phyloP scores from a whole-genome alignment of 345 rosid genomes.

The Lumnitzera racemosa region DNA sequence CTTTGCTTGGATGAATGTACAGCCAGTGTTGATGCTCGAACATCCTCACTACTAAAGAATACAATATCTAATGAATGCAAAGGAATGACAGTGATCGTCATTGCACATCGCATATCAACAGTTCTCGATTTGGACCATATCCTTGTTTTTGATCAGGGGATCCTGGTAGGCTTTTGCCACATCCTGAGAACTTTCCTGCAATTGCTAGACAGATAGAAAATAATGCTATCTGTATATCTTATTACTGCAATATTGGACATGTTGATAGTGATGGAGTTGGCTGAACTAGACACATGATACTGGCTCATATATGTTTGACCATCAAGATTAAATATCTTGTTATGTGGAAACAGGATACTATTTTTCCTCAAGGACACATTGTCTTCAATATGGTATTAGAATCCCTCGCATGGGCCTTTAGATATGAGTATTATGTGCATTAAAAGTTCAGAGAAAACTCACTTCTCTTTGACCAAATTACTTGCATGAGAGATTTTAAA shows the following conservation, averaged over 20 bases:
- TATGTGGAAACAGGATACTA: too few relatives aligned
- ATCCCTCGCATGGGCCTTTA: too few relatives aligned
- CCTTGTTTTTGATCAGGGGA: slow-evolving; percentile 63
- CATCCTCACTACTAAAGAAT: slow-evolving; percentile 65
- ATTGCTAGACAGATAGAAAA: background rate
- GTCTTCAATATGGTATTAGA: too few relatives aligned
- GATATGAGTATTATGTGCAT: too few relatives aligned
- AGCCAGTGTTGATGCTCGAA: slow-evolving; percentile 63
- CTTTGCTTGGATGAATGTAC: slow-evolving; percentile 96
- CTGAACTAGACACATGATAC: too few relatives aligned
- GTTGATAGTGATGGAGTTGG: background rate
- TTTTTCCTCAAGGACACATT: too few relatives aligned
- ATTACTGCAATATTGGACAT: background rate
- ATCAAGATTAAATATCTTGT: too few relatives aligned
- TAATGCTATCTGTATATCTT: background rate
- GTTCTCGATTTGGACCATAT: slow-evolving; percentile 65
- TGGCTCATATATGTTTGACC: too few relatives aligned
- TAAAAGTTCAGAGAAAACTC: too few relatives aligned
- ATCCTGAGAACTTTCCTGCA: background rate
- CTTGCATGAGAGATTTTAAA: too few relatives aligned
- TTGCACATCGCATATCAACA: slow-evolving; percentile 91
- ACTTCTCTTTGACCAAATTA: too few relatives aligned
- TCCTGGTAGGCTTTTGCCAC: slow-evolving; percentile 31
- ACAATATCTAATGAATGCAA: slow-evolving; percentile 60
- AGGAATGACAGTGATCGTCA: slow-evolving; percentile 75